Percentiles rank a stretch among this genome's conserved stretches.
These are phyloP conservation scores for Agapanthus africanus DNA, from an alignment of 106 monocot genomes.

Conservation along the genomic window DNA sequence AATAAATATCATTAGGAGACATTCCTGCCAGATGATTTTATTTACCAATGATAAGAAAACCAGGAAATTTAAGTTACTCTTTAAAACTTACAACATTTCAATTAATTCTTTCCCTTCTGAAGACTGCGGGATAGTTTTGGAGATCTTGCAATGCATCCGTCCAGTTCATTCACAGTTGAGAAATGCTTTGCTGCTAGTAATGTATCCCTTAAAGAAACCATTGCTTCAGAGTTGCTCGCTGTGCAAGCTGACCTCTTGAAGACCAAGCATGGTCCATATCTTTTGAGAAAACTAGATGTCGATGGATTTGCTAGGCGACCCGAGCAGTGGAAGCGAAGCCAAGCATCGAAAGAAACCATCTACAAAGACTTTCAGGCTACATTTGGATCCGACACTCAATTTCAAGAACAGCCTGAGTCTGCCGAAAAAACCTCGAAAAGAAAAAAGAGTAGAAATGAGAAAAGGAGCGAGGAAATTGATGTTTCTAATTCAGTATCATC, in stretches of 20 bases:
- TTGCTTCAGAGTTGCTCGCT: conserved; percentile 56
- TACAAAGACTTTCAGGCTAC: conserved; percentile 52
- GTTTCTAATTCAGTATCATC: neutral
- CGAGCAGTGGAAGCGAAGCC: conserved; percentile 74
- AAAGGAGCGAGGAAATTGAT: neutral
- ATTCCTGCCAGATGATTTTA: too few relatives aligned
- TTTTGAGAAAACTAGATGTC: conserved; percentile 80
- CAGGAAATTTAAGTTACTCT: neutral
- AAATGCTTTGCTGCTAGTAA: conserved; percentile 83
- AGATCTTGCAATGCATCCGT: conserved; percentile 68
- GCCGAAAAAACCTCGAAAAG: conserved; percentile 16
- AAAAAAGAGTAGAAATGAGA: conserved; percentile 25
- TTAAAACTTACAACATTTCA: conserved; percentile 1
- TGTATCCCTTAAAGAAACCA: conserved; percentile 55
- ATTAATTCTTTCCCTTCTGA: conserved; percentile 9
- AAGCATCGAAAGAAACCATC: conserved; percentile 46
- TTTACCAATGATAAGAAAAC: neutral
- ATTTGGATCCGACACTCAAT: conserved; percentile 36
- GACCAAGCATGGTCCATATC: conserved; percentile 70
- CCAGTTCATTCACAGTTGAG: conserved; percentile 85
- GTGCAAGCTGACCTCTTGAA: conserved; percentile 71
- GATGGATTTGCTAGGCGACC: conserved; percentile 69
- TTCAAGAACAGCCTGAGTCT: conserved; percentile 9
- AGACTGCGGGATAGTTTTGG: conserved; percentile 71
- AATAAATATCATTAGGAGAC: too few relatives aligned